Conservation (phyloP, 306 rosid genomes). For the Benincasa hispida region DNA sequence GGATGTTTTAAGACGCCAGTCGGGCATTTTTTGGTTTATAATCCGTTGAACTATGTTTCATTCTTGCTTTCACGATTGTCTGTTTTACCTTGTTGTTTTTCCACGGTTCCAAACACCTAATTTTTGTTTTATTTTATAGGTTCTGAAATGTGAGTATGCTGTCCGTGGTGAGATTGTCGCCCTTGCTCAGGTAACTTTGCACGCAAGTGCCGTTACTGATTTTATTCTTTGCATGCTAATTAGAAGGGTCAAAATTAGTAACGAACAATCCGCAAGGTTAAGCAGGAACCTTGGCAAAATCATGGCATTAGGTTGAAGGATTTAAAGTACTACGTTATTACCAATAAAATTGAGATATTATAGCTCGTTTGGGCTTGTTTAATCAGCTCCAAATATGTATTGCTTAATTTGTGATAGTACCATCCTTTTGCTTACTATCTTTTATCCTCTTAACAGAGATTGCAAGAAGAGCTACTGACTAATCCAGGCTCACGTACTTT, state of each 20-base stretch:
- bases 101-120: not conserved
- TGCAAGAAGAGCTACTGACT: slow-evolving; percentile 50
- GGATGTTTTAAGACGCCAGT: not conserved
- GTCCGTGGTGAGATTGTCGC: slow-evolving; percentile 94
- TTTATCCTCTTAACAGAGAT: slow-evolving; percentile 26
- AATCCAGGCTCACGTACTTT: slow-evolving; percentile 69
- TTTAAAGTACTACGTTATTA: not conserved
- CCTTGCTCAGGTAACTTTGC: slow-evolving; percentile 65
- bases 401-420: not conserved
- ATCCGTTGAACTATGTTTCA: not conserved
- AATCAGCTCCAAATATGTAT: not conserved
- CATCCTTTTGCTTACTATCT: not conserved
- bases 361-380: not conserved
- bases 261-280: not conserved
- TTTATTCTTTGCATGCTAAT: not conserved
- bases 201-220: not conserved
- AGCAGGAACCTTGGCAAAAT: not conserved
- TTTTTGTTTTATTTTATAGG: slow-evolving; percentile 26
- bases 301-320: not conserved
- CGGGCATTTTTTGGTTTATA: not conserved
- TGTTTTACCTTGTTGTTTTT: not conserved
- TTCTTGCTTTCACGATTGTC: not conserved
- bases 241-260: not conserved
- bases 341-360: not conserved
- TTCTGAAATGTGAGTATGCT: slow-evolving; percentile 89